phyloP scores from a whole-genome alignment of 1,139 yeast genomes.

The Yamadazyma triangularis region DNA sequence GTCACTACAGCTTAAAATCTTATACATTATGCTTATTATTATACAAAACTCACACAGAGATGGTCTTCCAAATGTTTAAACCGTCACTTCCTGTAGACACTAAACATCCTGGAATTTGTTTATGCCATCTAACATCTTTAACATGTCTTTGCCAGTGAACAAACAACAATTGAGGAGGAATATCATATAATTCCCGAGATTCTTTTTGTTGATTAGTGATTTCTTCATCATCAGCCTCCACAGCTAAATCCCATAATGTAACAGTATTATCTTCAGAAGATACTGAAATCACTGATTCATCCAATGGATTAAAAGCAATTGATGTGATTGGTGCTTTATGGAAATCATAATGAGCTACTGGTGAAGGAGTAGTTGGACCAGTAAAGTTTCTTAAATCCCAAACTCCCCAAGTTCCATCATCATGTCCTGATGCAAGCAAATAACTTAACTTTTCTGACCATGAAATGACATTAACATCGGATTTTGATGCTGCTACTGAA shows the following conservation, averaged over 20 bases:
- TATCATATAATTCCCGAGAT: slow-evolving; percentile 74
- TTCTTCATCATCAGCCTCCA: slow-evolving; percentile 95
- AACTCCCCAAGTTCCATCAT: slow-evolving; percentile 95
- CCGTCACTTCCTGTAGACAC: slow-evolving; percentile 97
- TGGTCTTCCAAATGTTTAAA: slow-evolving; percentile 91
- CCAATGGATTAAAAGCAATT: slow-evolving; percentile 90
- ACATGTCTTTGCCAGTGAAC: slow-evolving; percentile 98
- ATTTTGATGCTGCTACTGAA: slow-evolving; percentile 72
- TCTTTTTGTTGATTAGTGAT: slow-evolving; percentile 72
- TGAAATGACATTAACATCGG: slow-evolving; percentile 92
- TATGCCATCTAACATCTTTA: slow-evolving; percentile 97
- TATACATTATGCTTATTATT: slow-evolving; percentile 10
- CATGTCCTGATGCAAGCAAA: slow-evolving; percentile 92
- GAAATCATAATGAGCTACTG: slow-evolving; percentile 92
- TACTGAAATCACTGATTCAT: slow-evolving; percentile 92
- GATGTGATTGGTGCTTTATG: slow-evolving; percentile 92
- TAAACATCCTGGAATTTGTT: slow-evolving; percentile 92
- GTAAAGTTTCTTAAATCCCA: slow-evolving; percentile 95
- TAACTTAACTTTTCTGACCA: slow-evolving; percentile 91
- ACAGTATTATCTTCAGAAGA: slow-evolving; percentile 96
- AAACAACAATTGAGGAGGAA: slow-evolving; percentile 93
- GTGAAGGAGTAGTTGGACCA: slow-evolving; percentile 53
- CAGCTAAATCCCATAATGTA: slow-evolving; percentile 95
- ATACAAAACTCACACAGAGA: slow-evolving; percentile 55
- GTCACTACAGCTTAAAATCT: too few species aligned